Evolutionary conservation across 805 yeast species (phyloP).

Genomic region (Lipomyces yamanashiensis): DNA sequence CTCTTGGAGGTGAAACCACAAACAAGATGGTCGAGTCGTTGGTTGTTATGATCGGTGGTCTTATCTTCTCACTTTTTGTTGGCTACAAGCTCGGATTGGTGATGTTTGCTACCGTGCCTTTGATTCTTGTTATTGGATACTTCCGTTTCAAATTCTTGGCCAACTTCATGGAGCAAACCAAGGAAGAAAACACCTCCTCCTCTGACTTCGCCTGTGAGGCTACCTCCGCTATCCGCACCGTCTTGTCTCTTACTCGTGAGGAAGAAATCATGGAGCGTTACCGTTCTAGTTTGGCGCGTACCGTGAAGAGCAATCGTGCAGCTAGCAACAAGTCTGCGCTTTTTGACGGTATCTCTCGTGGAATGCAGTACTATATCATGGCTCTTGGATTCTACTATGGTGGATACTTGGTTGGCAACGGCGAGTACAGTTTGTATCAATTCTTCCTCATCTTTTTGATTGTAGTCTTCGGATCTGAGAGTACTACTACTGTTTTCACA

Average conservation of each 20-base stretch:
- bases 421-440: constrained; percentile 42
- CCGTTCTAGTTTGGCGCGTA: constrained; percentile 28
- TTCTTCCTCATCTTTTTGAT: constrained; percentile 50
- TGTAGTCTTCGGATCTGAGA: constrained; percentile 50
- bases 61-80: constrained; percentile 47
- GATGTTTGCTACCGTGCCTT: constrained; percentile 46
- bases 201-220: constrained; percentile 50
- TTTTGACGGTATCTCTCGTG: constrained; percentile 48
- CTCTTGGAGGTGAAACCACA: constrained; percentile 41
- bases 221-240: constrained; percentile 50
- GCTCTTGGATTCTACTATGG: constrained; percentile 54
- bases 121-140: constrained; percentile 50
- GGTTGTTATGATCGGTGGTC: constrained; percentile 49
- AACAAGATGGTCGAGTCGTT: constrained; percentile 44
- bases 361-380: constrained; percentile 49
- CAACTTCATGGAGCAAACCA: constrained; percentile 45
- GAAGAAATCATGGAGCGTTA: constrained; percentile 47
- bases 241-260: constrained; percentile 50
- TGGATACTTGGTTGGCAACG: constrained; percentile 44
- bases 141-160: constrained; percentile 46
- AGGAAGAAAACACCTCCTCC: constrained; percentile 46
- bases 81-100: constrained; percentile 51
- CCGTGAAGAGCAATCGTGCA: constrained; percentile 45
- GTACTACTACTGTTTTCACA: constrained; percentile 49
- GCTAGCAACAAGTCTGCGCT: constrained; percentile 41